These are phyloP conservation scores for Xerocomus nothofagi DNA, from an alignment of 1,284 basidiomycete genomes.

Conservation along the genomic window DNA sequence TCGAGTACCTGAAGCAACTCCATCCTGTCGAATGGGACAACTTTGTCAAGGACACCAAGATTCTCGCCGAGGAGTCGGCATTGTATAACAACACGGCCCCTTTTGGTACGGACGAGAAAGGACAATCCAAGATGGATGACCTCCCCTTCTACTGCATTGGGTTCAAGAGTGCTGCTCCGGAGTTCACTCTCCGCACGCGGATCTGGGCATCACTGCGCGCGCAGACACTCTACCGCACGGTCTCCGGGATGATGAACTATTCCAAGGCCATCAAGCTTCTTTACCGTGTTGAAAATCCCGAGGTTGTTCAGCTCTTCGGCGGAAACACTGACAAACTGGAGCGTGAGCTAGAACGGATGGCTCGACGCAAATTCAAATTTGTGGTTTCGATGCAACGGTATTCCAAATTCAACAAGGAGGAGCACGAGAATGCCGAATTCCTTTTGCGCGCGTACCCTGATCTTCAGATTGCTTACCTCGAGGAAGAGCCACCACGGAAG, in stretches of 20 bases:
- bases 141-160: conserved; percentile 99
- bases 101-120: conserved; percentile 86
- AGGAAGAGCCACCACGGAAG: conserved; percentile 92
- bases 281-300: conserved; percentile 98
- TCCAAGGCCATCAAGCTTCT: conserved; percentile 99
- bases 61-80: conserved; percentile 93
- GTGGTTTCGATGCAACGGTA: conserved; percentile 99
- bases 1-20: conserved; percentile 97
- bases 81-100: conserved; percentile 82
- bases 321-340: conserved; percentile 98
- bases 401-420: conserved; percentile 99
- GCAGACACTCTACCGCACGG: conserved; percentile 97
- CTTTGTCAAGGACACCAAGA: conserved; percentile 99
- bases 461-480: conserved; percentile 96
- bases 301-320: conserved; percentile 95
- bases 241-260: conserved; percentile 99
- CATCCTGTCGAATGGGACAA: conserved; percentile 99
- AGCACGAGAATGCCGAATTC: conserved; percentile 99
- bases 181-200: conserved; percentile 97
- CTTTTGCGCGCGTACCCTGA: conserved; percentile 98
- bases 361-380: conserved; percentile 98
- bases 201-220: conserved; percentile 99
- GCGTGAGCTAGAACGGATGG: conserved; percentile 96
- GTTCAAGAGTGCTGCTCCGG: conserved; percentile 98
- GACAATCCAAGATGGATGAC: conserved; percentile 84